Evolutionary conservation across 2,329 filamentous ascomycete species (phyloP), one percentile per base, ranked within the genome.

Genomic region (Colletotrichum camelliae): DNA sequence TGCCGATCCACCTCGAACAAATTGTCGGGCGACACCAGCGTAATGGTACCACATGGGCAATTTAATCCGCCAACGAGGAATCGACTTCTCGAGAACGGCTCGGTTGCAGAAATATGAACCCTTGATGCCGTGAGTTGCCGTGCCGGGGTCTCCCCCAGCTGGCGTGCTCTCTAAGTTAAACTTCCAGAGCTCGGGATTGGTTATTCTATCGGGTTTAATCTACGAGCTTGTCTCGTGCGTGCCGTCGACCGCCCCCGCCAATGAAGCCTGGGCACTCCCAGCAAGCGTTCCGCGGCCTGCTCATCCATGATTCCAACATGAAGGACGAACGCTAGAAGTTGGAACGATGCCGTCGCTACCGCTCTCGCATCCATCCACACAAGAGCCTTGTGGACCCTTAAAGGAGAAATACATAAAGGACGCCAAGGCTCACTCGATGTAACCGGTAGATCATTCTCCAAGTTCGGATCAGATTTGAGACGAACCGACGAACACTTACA

Each of bases 31-130:
- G 52, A 33, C 33, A 18, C 52, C 33, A 64, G 16, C 61, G 37
- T 43, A 12, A n/a, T 37, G 37, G 35, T 24, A 31, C 29, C 35
- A 8, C 43, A 52, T 21, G 67, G 67, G 21, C 27, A 31, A 75
- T 65, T 75, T 52, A 60, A 75, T 73, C 70, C 70, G 73, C 73
- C 73, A 68, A 75, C 55, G 64, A 61, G 73, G 55, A 24, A 35
- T 35, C 52, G 52, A 55, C 55, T 33, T 37, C 39, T 67, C 43
- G 33, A 29, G 48, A 68, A 31, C 33, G 35, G 57, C 57, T n/a
- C 27, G 33, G 35, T 68, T 52, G 24, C 57, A 37, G 43, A 62
- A 8, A 29, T 16, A 72, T 65, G 64, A 75, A 4, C 64, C 52
- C 70, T 21, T 52, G 24, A 15, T 13, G 9, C 29, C 74, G 48